A percentile compares a stretch with the other conserved stretches of the same genome.
These are phyloP conservation scores for Cutaneotrichosporon sp. DNA, from an alignment of 1,284 basidiomycete genomes.

Conservation along the genomic window DNA sequence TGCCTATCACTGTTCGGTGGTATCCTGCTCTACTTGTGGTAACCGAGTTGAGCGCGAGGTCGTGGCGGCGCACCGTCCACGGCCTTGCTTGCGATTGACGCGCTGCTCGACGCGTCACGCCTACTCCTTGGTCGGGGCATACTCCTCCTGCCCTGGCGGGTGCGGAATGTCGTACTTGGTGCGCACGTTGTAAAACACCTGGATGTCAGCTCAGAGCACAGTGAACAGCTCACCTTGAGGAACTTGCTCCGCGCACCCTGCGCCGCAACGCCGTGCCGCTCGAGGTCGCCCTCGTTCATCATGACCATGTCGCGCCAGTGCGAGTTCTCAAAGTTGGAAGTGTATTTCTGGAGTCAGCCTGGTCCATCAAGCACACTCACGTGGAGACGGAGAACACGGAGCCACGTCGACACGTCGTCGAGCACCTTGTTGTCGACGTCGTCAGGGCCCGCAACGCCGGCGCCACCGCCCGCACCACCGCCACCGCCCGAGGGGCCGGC, in stretches of 20 bases:
- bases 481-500: constrained; percentile 51
- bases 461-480: constrained; percentile 55
- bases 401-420: constrained; percentile 87
- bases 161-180: constrained; percentile 51
- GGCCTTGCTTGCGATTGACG: too few relatives aligned
- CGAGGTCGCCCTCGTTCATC: constrained; percentile 85
- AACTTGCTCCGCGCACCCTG: constrained; percentile 96
- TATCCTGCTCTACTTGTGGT: constrained; percentile 15
- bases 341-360: constrained; percentile 70
- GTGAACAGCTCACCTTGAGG: constrained; percentile 68
- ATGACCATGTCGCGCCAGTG: constrained; percentile 93
- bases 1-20: background rate
- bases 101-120: too few relatives aligned
- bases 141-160: constrained; percentile 50
- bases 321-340: constrained; percentile 89
- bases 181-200: constrained; percentile 55
- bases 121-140: constrained; percentile 31
- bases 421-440: constrained; percentile 86
- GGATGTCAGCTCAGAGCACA: background rate
- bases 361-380: constrained; percentile 33
- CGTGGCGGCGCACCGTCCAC: too few relatives aligned
- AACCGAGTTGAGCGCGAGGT: background rate
- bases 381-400: constrained; percentile 91
- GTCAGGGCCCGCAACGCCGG: constrained; percentile 67
- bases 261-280: constrained; percentile 92